Percentiles rank a stretch among this genome's conserved stretches.
These are phyloP conservation scores for Mycena polygramma DNA, from an alignment of 768 basidiomycete species.

Conservation along the genomic window DNA sequence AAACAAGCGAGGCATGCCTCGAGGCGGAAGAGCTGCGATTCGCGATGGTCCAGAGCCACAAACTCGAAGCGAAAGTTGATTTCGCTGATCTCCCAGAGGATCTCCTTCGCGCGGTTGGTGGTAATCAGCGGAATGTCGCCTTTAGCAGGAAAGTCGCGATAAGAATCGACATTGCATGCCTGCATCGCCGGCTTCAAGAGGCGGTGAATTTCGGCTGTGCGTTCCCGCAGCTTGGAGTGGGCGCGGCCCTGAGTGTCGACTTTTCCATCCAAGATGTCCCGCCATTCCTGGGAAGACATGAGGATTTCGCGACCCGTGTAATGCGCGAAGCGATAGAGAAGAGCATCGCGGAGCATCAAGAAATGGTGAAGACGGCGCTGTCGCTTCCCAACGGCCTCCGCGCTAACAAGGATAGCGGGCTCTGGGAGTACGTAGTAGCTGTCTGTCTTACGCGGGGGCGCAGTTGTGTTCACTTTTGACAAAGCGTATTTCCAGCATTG, in stretches of 20 bases:
- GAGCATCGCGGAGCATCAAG: background rate
- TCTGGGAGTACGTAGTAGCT: background rate
- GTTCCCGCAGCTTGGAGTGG: background rate
- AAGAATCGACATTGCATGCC: background rate
- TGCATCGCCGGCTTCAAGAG: background rate
- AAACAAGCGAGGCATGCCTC: background rate
- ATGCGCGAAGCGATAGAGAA: background rate
- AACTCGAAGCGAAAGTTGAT: conserved; percentile 40
- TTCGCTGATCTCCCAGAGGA: conserved; percentile 40
- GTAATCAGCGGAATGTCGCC: background rate
- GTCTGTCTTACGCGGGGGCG: background rate
- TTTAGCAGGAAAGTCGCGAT: background rate
- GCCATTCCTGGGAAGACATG: background rate
- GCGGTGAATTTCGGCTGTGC: background rate
- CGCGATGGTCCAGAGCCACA: conserved; percentile 35
- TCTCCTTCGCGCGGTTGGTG: conserved; percentile 4
- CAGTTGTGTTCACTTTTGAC: background rate
- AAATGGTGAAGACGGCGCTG: background rate
- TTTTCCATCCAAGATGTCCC: background rate
- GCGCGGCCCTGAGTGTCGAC: background rate
- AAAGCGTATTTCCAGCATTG: background rate
- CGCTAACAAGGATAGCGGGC: background rate
- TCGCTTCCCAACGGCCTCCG: background rate
- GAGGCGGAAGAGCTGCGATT: background rate
- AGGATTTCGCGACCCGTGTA: background rate